Evolutionary conservation across 441 rosid genomes (phyloP).

Genomic region (Bocquillonia castaneifolia): DNA sequence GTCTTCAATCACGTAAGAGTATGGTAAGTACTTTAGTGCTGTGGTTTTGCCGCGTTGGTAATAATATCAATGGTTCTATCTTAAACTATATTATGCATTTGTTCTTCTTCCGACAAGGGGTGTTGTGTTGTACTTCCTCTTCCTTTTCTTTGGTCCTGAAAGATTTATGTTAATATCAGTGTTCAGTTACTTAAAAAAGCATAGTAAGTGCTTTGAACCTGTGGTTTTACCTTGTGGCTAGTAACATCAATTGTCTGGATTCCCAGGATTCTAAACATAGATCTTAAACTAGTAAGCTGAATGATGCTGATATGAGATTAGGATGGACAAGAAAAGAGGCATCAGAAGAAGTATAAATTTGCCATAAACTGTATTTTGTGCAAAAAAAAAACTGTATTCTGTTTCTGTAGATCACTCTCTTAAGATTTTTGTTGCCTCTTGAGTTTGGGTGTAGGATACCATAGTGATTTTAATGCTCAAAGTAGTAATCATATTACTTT

Average conservation of each 20-base stretch:
- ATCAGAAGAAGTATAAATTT: neutral
- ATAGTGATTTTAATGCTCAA: neutral
- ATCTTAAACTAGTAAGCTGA: neutral
- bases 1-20: neutral
- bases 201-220: neutral
- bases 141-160: neutral
- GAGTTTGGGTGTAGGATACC: constrained; percentile 9
- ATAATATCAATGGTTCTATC: neutral
- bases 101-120: neutral
- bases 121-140: neutral
- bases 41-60: neutral
- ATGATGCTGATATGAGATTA: constrained; percentile 3
- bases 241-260: neutral
- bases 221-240: neutral
- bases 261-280: neutral
- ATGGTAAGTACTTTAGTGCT: neutral
- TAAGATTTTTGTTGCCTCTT: neutral
- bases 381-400: too few species aligned
- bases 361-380: neutral
- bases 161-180: neutral
- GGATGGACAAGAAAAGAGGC: neutral
- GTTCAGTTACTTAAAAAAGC: neutral
- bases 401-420: neutral
- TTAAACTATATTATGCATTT: constrained; percentile 12
- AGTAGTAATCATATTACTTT: neutral